Evolutionary conservation across 1,284 basidiomycete genomes (phyloP).

Genomic region (Boletus subluridellus): DNA sequence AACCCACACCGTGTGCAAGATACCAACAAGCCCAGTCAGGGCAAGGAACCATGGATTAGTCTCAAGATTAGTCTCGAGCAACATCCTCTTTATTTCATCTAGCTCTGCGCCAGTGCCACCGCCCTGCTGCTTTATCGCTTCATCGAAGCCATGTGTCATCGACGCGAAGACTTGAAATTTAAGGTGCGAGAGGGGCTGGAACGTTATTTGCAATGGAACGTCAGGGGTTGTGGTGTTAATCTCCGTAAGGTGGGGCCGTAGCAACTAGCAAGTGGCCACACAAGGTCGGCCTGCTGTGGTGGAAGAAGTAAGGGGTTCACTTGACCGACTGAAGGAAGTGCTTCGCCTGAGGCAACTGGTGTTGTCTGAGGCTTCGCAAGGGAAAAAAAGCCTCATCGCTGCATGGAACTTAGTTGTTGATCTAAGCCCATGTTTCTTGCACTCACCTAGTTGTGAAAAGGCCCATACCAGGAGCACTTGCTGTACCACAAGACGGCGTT

Average conservation of each 20-base stretch:
- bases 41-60: slow-evolving; percentile 82
- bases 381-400: slow-evolving; percentile 48
- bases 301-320: slow-evolving; percentile 46
- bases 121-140: slow-evolving; percentile 73
- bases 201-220: slow-evolving; percentile 77
- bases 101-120: slow-evolving; percentile 64
- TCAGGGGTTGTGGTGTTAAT: slow-evolving; percentile 73
- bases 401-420: slow-evolving; percentile 3
- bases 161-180: slow-evolving; percentile 84
- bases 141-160: slow-evolving; percentile 79
- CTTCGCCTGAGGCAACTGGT: slow-evolving; percentile 20
- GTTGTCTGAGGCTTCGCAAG: slow-evolving; percentile 30
- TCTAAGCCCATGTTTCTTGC: background rate
- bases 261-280: slow-evolving; percentile 74
- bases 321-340: slow-evolving; percentile 26
- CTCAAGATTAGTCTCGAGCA: slow-evolving; percentile 66
- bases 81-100: slow-evolving; percentile 91
- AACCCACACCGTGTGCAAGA: slow-evolving; percentile 82
- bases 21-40: slow-evolving; percentile 76
- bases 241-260: slow-evolving; percentile 74
- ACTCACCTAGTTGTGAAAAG: slow-evolving; percentile 60
- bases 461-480: slow-evolving; percentile 65
- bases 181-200: slow-evolving; percentile 82
- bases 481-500: slow-evolving; percentile 34
- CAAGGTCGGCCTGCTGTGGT: slow-evolving; percentile 50